Base-by-base conservation (phyloP, 805 yeast genomes). In the Ogataea pini region DNA sequence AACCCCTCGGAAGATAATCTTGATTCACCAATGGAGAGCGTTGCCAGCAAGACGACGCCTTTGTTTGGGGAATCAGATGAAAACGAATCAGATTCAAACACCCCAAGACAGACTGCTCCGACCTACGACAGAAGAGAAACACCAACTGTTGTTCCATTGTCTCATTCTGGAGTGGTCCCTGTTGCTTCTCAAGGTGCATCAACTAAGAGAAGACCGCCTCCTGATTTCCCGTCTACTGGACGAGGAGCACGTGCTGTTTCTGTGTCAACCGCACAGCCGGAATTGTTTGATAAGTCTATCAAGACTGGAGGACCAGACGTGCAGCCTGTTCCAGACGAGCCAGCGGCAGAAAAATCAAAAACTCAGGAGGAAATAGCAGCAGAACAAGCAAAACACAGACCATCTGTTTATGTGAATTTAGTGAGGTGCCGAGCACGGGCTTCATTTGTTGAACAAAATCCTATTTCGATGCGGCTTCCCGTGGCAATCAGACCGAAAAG, bases 401-500 rank as follows among this genome's bases (percentile, higher is more conserved):
- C 52, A 8, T 51, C 56, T 3, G 20, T 40, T 16, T 56, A 56
- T 36, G 46, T 56, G 14, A 32, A 47, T 34, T 27, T 36, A 37
- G 42, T 56, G 31, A 48, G 60, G 17, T 44, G 42, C 16, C 49
- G 25, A 8, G 45, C 50, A n/a, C 40, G 41, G 19, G 49, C 78
- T 6, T 78, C 86, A 12, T 74, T 67, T 55, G 72, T 77, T 47
- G 76, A 77, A 44, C 64, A 72, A 1, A 69, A 73, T 2, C 79
- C 83, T 0, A 69, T 70, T 0, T 65, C 68, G 41, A 72, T 78
- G 78, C 75, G 73, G 34, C 63, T 79, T 24, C 85, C 85, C 0
- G 70, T 75, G n/a, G 83, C 82, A 7, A 79, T 80, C 16, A 60
- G 76, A 36, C 81, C 82, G 17, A 62, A 70, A 18, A 77, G 75